Evolutionary conservation across 352 stramenopile genomes (phyloP), one percentile per base, ranked within the genome.

Genomic region (Phytophthora litchii): DNA sequence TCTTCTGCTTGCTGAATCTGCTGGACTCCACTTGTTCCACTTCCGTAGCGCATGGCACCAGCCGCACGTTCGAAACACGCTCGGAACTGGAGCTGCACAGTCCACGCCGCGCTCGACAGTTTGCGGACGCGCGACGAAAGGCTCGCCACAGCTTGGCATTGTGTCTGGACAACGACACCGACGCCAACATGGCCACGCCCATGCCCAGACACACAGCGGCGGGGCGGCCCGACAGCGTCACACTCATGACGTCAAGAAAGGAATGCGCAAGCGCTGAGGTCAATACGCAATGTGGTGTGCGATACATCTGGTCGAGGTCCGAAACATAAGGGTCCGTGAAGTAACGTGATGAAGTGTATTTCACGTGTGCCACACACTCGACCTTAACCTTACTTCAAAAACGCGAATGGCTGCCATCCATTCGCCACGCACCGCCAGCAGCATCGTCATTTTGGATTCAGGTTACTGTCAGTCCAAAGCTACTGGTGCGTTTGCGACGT

Each of bases 401-500:
- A 3, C 29, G 25, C 17, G 36, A 57, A 41, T 69, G 56, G 49
- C 63, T 74, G 58, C 64, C 64, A 72, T 59, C 47, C 63, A 67
- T 66, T 60, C 54, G 19, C 25, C 19, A 31, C 41, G 48, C 19
- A 46, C 46, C 45, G 47, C 48, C 37, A 40, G 44, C 27, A 31
- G 21, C 3, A 57, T 21, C 13, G 57, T 72, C 69, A 82, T 79
- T 91, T 94, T 91, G 85, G 83, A 92, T 94, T 94, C 85, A 94
- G 85, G 85, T 94, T 92, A 94, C 80, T 78, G 85, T 86, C 85
- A 90, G 81, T 89, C 76, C 82, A 74, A 91, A 74, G 58, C 66
- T 64, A 68, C 83, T 92, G 83, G 83, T 92, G 57, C 70, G 80
- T 82, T 36, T 44, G n/a, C 9, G 36, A 16, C 11, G 21, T n/a